Evolutionary conservation across 768 basidiomycete genomes (phyloP), one percentile per base, ranked within the genome.

Genomic region (Cubamyces sp.): DNA sequence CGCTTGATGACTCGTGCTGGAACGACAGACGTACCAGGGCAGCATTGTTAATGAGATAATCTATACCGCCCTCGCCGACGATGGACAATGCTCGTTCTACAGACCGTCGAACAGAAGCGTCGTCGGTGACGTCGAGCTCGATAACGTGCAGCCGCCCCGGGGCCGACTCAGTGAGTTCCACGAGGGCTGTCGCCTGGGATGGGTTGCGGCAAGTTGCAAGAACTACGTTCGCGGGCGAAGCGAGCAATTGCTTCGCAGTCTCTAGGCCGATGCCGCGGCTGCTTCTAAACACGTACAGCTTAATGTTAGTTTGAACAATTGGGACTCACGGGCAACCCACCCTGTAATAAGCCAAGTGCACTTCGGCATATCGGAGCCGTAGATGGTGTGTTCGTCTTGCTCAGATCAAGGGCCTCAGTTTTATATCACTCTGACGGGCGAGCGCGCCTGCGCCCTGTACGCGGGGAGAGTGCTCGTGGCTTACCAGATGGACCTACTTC

Each of bases 41-140:
- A 12, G 77, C 76, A 40, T 77, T 78, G 68, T 78, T 80, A 56
- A 77, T 62, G 25, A 80, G 66, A 49, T 76, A 78, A 62, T 80
- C 76, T 6, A 79, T 62, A 4, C 76, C 75, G n/a, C 57, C 57
- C 25, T 64, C 66, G 3, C 60, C 69, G 18, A 79, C 55, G 16
- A 74, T 52, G 40, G 58, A 64, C 25, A 64, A 67, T 23, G 73
- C 69, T 5, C 57, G 37, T 21, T 58, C 54, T 3, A 65, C 66
- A 14, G 72, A 69, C 1, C 46, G 64, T 8, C 71, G 62, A 57
- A 78, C 73, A 25, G 70, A 68, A 18, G 51, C 64, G 37, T 66
- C 51, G 43, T 73, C 65, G 25, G 57, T 62, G 23, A 73, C 69
- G 53, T 79, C 76, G 18, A 79, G 67, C 40, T 66, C 51, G 11